These are phyloP conservation scores for Malassezia globosa DNA, from an alignment of 1,284 basidiomycete species.

Conservation along the genomic window DNA sequence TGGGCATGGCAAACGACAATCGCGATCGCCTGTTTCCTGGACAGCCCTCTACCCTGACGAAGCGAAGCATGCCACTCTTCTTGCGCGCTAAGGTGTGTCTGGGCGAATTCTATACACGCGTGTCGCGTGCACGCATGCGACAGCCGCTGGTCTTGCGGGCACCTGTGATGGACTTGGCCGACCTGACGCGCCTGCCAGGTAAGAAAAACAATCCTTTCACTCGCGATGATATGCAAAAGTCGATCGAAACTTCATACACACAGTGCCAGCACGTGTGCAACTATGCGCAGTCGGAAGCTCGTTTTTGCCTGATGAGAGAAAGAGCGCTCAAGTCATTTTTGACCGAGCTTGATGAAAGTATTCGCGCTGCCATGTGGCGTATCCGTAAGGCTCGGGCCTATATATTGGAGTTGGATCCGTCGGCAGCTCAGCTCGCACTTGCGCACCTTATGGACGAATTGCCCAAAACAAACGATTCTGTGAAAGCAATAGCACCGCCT, in stretches of 20 bases:
- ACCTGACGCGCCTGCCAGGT: slow-evolving; percentile 29
- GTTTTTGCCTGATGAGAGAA: slow-evolving; percentile 6
- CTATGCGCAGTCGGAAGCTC: slow-evolving; percentile 23
- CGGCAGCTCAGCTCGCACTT: not conserved
- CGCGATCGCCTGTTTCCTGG: slow-evolving; percentile 22
- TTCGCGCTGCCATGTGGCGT: not conserved
- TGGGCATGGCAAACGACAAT: slow-evolving; percentile 26
- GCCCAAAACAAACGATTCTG: not conserved
- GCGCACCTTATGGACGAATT: not conserved
- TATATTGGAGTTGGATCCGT: not conserved
- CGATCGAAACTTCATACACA: slow-evolving; percentile 30
- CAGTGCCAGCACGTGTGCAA: slow-evolving; percentile 23
- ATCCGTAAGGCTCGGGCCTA: slow-evolving; percentile 5
- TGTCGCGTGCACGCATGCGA: slow-evolving; percentile 29
- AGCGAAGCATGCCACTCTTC: slow-evolving; percentile 20
- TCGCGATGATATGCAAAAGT: slow-evolving; percentile 24
- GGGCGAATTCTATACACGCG: slow-evolving; percentile 28
- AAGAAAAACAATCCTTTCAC: slow-evolving; percentile 21
- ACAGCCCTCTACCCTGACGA: slow-evolving; percentile 14
- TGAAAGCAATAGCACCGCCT: not conserved
- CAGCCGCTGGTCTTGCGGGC: slow-evolving; percentile 23
- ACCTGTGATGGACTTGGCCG: slow-evolving; percentile 24
- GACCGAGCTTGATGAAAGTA: not conserved
- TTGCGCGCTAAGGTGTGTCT: slow-evolving; percentile 26
- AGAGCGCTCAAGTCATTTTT: not conserved